Percentiles rank a stretch among this genome's conserved stretches.
phyloP scores from a whole-genome alignment of 148 eudicot genomes.

The Persicaria maculosa region DNA sequence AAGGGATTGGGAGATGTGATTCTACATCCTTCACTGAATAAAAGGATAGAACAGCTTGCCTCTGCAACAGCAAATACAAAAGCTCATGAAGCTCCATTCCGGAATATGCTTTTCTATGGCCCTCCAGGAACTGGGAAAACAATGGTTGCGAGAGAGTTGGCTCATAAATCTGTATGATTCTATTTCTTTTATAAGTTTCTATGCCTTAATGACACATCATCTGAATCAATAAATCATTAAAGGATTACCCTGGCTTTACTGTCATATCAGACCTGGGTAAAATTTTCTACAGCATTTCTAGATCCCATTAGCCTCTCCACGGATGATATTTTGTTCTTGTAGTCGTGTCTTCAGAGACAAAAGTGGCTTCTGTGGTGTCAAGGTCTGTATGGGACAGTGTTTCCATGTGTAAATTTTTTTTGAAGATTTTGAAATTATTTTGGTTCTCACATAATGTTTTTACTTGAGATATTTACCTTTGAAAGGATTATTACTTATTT shows the following conservation, averaged over 20 bases:
- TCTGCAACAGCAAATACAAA: slow-evolving; percentile 95
- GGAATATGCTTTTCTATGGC: slow-evolving; percentile 98
- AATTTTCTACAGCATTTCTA: neutral
- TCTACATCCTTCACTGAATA: slow-evolving; percentile 79
- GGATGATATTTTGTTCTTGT: neutral
- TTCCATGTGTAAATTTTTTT: neutral
- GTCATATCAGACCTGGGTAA: neutral
- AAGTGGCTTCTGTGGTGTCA: neutral
- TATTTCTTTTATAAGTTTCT: neutral
- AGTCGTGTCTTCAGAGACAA: neutral
- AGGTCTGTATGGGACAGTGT: neutral
- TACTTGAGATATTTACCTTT: neutral
- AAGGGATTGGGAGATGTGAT: slow-evolving; percentile 91
- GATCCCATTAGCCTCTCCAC: neutral
- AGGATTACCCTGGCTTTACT: neutral
- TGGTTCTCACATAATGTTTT: neutral
- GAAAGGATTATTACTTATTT: neutral
- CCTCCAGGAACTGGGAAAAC: slow-evolving; percentile 98
- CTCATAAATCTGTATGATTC: slow-evolving; percentile 63
- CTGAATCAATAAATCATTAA: neutral
- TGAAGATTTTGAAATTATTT: neutral
- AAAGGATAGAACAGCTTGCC: slow-evolving; percentile 78
- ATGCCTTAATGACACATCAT: neutral
- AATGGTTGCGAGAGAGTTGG: slow-evolving; percentile 58
- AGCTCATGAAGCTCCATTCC: slow-evolving; percentile 92